These are phyloP conservation scores for Singerocomus inundabilis DNA, from an alignment of 1,284 basidiomycete species.

Conservation along the genomic window DNA sequence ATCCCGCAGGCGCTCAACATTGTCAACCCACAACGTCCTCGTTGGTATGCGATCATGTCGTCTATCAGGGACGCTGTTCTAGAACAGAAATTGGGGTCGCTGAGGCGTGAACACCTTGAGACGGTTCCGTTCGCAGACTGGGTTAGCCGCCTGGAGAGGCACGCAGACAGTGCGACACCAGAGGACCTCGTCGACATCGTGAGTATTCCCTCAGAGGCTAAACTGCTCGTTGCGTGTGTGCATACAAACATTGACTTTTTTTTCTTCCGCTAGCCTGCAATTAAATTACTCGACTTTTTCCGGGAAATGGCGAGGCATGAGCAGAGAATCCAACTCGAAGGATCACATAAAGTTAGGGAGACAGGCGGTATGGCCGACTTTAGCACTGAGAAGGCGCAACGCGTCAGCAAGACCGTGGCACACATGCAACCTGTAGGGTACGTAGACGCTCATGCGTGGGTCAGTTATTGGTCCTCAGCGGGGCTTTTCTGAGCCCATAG, in stretches of 20 bases:
- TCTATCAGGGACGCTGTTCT: no score
- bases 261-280: conserved; percentile 19
- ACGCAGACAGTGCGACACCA: no score
- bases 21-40: conserved; percentile 18
- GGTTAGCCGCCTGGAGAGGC: conserved; percentile 18
- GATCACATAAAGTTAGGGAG: conserved; percentile 3
- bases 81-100: no score
- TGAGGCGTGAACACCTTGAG: background rate
- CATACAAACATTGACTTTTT: no score
- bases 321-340: background rate
- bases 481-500: conserved; percentile 18
- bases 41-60: no score
- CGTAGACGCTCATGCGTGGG: conserved; percentile 13
- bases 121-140: conserved; percentile 21
- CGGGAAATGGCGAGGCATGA: conserved; percentile 9
- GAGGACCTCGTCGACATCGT: conserved; percentile 20
- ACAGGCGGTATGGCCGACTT: conserved; percentile 8
- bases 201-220: no score
- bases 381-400: conserved; percentile 8
- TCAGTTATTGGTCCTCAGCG: conserved; percentile 16
- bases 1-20: conserved; percentile 20
- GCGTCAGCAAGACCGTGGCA: conserved; percentile 12
- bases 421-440: conserved; percentile 15
- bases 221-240: no score
- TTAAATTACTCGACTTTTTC: conserved; percentile 27